These are phyloP conservation scores for Colletotrichum orbiculare DNA, from an alignment of 2,329 filamentous ascomycete species.

Conservation along the genomic window DNA sequence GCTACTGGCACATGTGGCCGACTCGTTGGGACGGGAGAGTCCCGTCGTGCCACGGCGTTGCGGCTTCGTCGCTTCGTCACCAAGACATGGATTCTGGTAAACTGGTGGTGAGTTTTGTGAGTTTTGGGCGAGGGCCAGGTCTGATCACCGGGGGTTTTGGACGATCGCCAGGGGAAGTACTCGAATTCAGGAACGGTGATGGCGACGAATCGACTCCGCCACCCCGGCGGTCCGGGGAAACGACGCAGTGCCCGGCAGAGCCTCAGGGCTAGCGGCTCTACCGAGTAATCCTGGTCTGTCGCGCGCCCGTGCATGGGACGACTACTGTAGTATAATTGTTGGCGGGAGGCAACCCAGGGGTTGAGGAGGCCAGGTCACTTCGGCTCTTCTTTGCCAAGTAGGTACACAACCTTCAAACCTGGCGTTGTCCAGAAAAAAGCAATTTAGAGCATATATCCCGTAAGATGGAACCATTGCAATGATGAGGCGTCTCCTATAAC, in stretches of 20 bases:
- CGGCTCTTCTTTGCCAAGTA: background rate
- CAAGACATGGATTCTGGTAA: background rate
- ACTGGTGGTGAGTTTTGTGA: background rate
- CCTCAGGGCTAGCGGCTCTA: slow-evolving; percentile 14
- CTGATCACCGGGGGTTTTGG: slow-evolving; percentile 25
- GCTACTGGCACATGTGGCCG: slow-evolving; percentile 21
- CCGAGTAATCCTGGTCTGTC: background rate
- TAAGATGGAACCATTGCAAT: too few species aligned
- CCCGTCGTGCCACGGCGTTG: background rate
- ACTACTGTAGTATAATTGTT: background rate
- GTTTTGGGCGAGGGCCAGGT: slow-evolving; percentile 15
- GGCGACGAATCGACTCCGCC: slow-evolving; percentile 21
- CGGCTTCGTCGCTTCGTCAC: background rate
- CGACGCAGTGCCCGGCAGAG: slow-evolving; percentile 33
- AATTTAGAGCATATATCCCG: background rate
- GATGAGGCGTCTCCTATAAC: too few species aligned
- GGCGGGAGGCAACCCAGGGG: background rate
- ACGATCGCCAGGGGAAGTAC: slow-evolving; percentile 25
- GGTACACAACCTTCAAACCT: background rate
- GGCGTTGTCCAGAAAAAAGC: background rate
- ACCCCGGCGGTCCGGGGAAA: slow-evolving; percentile 28
- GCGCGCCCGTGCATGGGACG: background rate
- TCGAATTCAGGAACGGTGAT: slow-evolving; percentile 20
- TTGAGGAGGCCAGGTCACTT: background rate
- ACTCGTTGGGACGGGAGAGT: slow-evolving; percentile 13